Percentiles rank a stretch among this genome's conserved stretches.
These are phyloP conservation scores for Fusarium poae DNA, from an alignment of 2,329 filamentous ascomycete genomes.

Conservation along the genomic window DNA sequence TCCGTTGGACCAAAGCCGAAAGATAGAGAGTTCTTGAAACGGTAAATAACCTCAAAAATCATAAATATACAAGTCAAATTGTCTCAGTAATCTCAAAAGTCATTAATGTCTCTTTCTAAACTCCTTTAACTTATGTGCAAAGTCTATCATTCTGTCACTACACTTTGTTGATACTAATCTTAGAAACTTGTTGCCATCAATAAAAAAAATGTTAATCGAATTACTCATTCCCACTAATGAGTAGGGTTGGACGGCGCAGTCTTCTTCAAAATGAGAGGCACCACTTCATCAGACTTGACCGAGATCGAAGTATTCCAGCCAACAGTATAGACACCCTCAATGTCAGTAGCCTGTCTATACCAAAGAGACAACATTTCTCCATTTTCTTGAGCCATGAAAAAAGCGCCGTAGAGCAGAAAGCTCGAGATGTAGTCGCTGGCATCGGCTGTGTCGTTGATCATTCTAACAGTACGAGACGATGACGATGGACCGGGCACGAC, in stretches of 20 bases:
- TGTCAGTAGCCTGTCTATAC: neutral
- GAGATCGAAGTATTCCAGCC: neutral
- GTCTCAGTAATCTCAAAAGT: no score
- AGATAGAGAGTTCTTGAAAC: no score
- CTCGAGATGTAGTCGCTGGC: neutral
- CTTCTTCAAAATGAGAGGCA: constrained; percentile 1
- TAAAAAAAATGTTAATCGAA: no score
- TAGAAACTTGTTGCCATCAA: no score
- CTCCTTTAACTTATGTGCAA: no score
- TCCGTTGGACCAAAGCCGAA: no score
- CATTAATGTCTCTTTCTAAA: no score
- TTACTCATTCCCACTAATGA: neutral
- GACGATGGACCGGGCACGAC: constrained; percentile 3
- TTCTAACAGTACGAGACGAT: neutral
- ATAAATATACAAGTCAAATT: no score
- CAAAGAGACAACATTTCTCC: constrained; percentile 10
- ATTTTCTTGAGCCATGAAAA: constrained; percentile 3
- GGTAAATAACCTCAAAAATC: no score
- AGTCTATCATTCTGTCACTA: no score
- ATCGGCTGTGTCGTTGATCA: neutral
- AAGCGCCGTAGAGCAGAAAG: constrained; percentile 6
- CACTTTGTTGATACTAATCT: no score
- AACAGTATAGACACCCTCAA: neutral
- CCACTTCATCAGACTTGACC: neutral
- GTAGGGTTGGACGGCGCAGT: neutral